Base-by-base conservation (phyloP, 805 yeast genomes). In the Yarrowia sp. region DNA sequence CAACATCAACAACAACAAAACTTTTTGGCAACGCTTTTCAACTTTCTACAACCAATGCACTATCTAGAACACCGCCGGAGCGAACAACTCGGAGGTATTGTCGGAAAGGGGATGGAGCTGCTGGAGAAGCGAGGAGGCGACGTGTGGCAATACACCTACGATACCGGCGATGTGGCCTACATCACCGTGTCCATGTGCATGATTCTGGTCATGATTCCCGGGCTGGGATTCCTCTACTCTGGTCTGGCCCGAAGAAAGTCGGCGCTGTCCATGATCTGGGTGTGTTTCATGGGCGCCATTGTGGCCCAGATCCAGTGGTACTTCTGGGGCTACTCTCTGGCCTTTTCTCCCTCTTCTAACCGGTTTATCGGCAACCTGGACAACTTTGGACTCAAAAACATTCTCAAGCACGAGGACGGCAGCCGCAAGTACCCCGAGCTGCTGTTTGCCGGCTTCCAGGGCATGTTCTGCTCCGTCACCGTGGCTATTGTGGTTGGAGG, bases 241-340 rank as follows among this genome's bases (percentile, higher is more conserved):
- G 99, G 98, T 15, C 82, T 93, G 70, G 94, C 97, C 13, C 82
- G 97, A 75, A 81, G 97, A 74, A 92, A 92, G 77, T 87, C 92
- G n/a, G 97, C 97, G 0, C 80, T 92, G 55, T 88, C 94, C 17
- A 84, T 91, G 84, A 87, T 92, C 38, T 91, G 96, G 90, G 86
- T 88, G 9, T 86, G 86, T n/a, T 76, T 91, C 47, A 84, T 88
- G 84, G 84, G 92, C 7, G 86, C 90, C 7, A 83, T 89, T 71
- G 86, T 92, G 9, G 92, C 90, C 1, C 83, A 86, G 66, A 86
- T 92, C 75, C 97, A 92, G 76, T 94, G 98, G 98, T 94, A 92
- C 78, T 92, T 94, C 76, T 95, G 98, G 97, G 98, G 97, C n/a
- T 93, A 91, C 76, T 91, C 97, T 0, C 79, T 94, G 50, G 96